Conservation (phyloP, 2,329 filamentous ascomycete species). For the Exophiala phaeomuriformis region DNA sequence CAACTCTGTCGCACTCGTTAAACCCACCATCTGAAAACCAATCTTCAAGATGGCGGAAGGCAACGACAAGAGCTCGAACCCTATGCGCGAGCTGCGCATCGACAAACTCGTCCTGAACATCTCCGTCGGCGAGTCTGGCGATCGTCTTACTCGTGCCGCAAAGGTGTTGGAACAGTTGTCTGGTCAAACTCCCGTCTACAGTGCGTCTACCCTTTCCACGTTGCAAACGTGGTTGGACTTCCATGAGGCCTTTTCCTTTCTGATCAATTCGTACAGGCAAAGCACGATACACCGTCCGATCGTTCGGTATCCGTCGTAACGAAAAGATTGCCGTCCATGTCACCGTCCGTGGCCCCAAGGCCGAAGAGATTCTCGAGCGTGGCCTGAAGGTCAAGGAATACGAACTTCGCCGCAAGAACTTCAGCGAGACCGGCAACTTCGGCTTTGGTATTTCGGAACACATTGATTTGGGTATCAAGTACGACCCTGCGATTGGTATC, state of each 20-base stretch:
- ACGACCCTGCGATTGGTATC: constrained; percentile 95
- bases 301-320: constrained; percentile 99
- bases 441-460: constrained; percentile 99
- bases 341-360: constrained; percentile 97
- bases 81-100: constrained; percentile 99
- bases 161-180: constrained; percentile 99
- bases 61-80: constrained; percentile 79
- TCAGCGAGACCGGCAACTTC: constrained; percentile 99
- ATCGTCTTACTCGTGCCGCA: constrained; percentile 98
- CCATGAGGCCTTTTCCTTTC: not conserved
- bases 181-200: constrained; percentile 99
- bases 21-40: constrained; percentile 23
- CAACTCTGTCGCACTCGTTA: constrained; percentile 29
- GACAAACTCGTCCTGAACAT: constrained; percentile 99
- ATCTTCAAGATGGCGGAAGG: constrained; percentile 51
- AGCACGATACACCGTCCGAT: constrained; percentile 99
- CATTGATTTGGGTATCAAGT: constrained; percentile 99
- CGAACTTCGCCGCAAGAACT: constrained; percentile 98
- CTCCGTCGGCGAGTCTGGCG: constrained; percentile 99
- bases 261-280: constrained; percentile 58
- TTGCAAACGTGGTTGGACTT: not conserved
- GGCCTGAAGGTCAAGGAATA: constrained; percentile 99
- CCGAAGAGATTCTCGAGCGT: constrained; percentile 99
- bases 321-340: constrained; percentile 99
- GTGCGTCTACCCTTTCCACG: constrained; percentile 46